Conservation (phyloP, 2,329 filamentous ascomycete species). For the Fusarium metavorans region DNA sequence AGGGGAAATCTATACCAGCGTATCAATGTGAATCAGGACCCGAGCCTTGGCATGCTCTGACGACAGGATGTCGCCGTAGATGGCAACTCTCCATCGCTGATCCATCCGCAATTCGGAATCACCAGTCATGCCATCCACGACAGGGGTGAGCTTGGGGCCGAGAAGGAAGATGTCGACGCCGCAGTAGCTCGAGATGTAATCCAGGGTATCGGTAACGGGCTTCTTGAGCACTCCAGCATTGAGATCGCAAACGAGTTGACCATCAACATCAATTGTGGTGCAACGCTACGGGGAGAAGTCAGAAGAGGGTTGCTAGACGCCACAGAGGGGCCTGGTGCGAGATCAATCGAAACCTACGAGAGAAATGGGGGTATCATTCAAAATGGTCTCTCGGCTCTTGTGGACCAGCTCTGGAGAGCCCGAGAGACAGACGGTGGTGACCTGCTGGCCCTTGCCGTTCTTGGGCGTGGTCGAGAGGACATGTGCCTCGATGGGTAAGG, state of each 20-base stretch:
- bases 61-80: constrained; percentile 95
- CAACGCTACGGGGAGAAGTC: constrained; percentile 73
- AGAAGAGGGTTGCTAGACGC: constrained; percentile 10
- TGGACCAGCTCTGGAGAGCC: constrained; percentile 89
- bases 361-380: constrained; percentile 92
- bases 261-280: constrained; percentile 93
- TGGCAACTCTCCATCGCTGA: constrained; percentile 90
- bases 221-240: constrained; percentile 76
- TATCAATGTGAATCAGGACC: constrained; percentile 96
- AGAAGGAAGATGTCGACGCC: constrained; percentile 97
- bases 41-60: constrained; percentile 97
- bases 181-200: constrained; percentile 87
- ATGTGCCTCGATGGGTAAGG: constrained; percentile 81
- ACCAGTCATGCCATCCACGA: constrained; percentile 80
- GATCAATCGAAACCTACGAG: constrained; percentile 73
- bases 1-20: constrained; percentile 70
- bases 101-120: constrained; percentile 87
- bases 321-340: not conserved
- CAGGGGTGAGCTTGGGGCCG: constrained; percentile 86
- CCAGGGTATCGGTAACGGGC: constrained; percentile 84
- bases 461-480: constrained; percentile 87
- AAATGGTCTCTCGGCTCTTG: constrained; percentile 87
- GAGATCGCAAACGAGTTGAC: constrained; percentile 85
- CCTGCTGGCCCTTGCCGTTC: constrained; percentile 72
- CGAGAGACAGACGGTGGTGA: constrained; percentile 91